phyloP scores from a whole-genome alignment of 2,329 filamentous ascomycete species.

The Colletotrichum navitas region DNA sequence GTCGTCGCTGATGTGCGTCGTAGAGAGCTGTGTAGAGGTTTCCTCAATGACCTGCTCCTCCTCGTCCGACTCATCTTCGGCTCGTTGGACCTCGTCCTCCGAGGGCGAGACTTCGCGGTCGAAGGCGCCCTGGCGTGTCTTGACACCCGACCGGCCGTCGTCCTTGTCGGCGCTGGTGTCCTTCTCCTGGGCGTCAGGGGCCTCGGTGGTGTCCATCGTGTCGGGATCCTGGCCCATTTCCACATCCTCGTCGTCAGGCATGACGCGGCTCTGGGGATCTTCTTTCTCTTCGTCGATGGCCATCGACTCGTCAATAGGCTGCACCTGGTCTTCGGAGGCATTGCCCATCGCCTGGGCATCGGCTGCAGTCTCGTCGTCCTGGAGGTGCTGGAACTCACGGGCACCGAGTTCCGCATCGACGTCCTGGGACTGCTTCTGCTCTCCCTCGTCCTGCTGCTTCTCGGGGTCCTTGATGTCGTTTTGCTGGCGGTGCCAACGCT shows the following conservation, averaged over 20 bases:
- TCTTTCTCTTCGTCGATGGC: conserved; percentile 83
- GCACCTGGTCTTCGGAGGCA: conserved; percentile 87
- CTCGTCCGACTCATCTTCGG: conserved; percentile 61
- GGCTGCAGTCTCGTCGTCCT: conserved; percentile 83
- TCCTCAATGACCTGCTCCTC: conserved; percentile 64
- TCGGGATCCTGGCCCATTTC: conserved; percentile 63
- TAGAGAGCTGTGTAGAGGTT: conserved; percentile 74
- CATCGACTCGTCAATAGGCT: conserved; percentile 88
- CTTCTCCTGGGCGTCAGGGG: conserved; percentile 44
- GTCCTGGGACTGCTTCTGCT: conserved; percentile 62
- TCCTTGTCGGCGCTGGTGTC: conserved; percentile 57
- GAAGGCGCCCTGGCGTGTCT: conserved; percentile 70
- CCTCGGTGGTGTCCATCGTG: conserved; percentile 57
- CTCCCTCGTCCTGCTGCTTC: conserved; percentile 64
- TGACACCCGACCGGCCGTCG: conserved; percentile 70
- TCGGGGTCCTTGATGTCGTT: conserved; percentile 80
- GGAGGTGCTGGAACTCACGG: conserved; percentile 93
- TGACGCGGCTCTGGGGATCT: conserved; percentile 58
- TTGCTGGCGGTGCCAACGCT: conserved; percentile 92
- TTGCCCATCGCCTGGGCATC: conserved; percentile 93
- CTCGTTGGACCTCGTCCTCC: conserved; percentile 51
- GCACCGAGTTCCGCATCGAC: conserved; percentile 78
- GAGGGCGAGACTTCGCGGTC: conserved; percentile 62
- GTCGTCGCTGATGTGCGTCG: conserved; percentile 75
- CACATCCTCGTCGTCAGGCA: conserved; percentile 64